phyloP scores from a whole-genome alignment of 306 rosid species.

The Senna tora region DNA sequence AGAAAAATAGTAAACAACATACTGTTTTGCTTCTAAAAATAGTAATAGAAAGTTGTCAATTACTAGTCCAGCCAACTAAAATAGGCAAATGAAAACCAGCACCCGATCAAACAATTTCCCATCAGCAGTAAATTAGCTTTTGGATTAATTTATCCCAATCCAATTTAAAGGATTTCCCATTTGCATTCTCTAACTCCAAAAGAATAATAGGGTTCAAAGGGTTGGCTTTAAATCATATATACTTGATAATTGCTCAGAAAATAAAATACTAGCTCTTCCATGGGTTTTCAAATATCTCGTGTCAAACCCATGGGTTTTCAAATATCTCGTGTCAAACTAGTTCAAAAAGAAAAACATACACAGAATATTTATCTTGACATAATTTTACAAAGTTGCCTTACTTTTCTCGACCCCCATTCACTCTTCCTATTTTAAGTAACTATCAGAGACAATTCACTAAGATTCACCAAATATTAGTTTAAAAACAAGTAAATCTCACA shows the following conservation, averaged over 20 bases:
- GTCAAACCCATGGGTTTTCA: not conserved
- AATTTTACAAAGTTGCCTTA: not conserved
- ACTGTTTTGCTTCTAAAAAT: no score
- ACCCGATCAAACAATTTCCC: not conserved
- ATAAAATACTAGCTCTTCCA: not conserved
- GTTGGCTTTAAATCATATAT: not conserved
- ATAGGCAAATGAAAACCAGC: slow-evolving; percentile 26
- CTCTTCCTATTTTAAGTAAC: not conserved
- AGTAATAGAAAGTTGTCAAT: no score
- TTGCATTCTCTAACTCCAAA: no score
- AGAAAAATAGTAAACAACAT: slow-evolving; percentile 22
- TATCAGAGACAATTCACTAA: slow-evolving; percentile 2
- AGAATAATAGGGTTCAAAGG: no score
- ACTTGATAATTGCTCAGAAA: not conserved
- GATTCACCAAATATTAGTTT: not conserved
- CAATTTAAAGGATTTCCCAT: no score
- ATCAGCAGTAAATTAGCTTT: not conserved
- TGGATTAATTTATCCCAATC: no score
- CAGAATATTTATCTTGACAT: not conserved
- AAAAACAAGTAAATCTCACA: slow-evolving; percentile 41
- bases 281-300: not conserved
- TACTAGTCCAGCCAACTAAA: no score
- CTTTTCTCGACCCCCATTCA: not conserved
- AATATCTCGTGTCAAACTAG: not conserved
- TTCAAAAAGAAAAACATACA: not conserved